Conservation (phyloP, 192 early-diverging fungal genomes). For the Tieghemiomyces parasiticus region DNA sequence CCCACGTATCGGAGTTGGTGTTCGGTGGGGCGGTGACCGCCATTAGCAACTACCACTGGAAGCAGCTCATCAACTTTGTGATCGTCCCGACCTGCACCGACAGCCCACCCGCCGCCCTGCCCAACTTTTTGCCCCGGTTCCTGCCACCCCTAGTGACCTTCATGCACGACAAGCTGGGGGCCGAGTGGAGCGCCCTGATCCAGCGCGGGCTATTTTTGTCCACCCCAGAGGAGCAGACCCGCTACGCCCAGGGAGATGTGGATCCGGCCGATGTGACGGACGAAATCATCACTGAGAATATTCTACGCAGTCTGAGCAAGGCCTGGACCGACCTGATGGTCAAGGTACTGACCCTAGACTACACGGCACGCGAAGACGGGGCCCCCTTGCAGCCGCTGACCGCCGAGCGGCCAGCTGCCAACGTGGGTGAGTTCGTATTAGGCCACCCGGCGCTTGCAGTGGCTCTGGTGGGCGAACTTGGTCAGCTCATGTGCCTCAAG, state of each 20-base stretch:
- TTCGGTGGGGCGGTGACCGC: neutral
- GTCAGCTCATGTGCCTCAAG: slow-evolving; percentile 1
- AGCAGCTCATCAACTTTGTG: neutral
- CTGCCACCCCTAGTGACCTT: neutral
- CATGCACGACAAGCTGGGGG: slow-evolving; percentile 6
- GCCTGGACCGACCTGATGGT: neutral
- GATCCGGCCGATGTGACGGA: neutral
- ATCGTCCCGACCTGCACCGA: neutral
- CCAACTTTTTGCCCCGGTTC: neutral
- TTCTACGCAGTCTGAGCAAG: slow-evolving; percentile 5
- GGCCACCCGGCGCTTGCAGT: neutral
- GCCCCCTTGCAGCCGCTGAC: neutral
- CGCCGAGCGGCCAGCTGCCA: no score
- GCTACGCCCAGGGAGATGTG: neutral
- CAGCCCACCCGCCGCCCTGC: neutral
- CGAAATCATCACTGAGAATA: slow-evolving; percentile 6
- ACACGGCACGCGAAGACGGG: neutral
- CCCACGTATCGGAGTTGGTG: neutral
- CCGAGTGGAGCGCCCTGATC: slow-evolving; percentile 3
- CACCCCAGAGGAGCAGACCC: slow-evolving; percentile 6
- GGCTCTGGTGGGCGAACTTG: neutral
- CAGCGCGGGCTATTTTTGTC: slow-evolving; percentile 2
- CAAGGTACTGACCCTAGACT: neutral
- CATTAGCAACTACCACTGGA: slow-evolving; percentile 8
- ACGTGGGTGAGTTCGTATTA: neutral